A percentile compares a stretch with the other conserved stretches of the same genome.
These are phyloP conservation scores for Sporormia fimetaria DNA, from an alignment of 495 filamentous ascomycete genomes.

Conservation along the genomic window DNA sequence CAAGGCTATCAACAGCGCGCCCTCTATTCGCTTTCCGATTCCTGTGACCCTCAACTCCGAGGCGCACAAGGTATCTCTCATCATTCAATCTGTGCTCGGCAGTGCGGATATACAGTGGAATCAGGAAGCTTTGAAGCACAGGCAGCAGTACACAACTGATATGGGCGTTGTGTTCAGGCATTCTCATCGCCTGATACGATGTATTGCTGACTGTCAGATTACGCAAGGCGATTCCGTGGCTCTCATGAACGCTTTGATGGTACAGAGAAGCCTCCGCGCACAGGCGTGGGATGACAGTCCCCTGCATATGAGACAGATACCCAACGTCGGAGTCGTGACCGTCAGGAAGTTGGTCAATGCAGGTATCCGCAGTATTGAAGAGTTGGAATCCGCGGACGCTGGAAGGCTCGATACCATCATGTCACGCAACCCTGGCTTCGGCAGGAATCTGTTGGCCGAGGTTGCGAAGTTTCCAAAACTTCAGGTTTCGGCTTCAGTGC, in stretches of 20 bases:
- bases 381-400: constrained; percentile 54
- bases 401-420: constrained; percentile 65
- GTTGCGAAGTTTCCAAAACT: constrained; percentile 68
- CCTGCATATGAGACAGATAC: constrained; percentile 76
- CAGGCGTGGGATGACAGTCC: constrained; percentile 80
- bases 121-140: constrained; percentile 50
- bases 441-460: constrained; percentile 51
- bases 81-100: constrained; percentile 74
- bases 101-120: constrained; percentile 57
- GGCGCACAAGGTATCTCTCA: constrained; percentile 76
- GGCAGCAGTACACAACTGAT: constrained; percentile 55
- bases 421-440: constrained; percentile 74
- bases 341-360: constrained; percentile 65
- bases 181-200: constrained; percentile 63
- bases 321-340: constrained; percentile 64
- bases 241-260: constrained; percentile 60
- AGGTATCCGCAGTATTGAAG: constrained; percentile 59
- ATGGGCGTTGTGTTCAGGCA: constrained; percentile 60
- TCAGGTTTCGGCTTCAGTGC: constrained; percentile 44
- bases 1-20: constrained; percentile 68
- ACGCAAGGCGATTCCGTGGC: constrained; percentile 53
- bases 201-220: constrained; percentile 76
- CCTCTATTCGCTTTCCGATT: constrained; percentile 63
- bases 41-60: constrained; percentile 61
- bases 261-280: constrained; percentile 66